Base-by-base conservation (phyloP, 2,329 filamentous ascomycete species). In the Coniella lustricola region DNA sequence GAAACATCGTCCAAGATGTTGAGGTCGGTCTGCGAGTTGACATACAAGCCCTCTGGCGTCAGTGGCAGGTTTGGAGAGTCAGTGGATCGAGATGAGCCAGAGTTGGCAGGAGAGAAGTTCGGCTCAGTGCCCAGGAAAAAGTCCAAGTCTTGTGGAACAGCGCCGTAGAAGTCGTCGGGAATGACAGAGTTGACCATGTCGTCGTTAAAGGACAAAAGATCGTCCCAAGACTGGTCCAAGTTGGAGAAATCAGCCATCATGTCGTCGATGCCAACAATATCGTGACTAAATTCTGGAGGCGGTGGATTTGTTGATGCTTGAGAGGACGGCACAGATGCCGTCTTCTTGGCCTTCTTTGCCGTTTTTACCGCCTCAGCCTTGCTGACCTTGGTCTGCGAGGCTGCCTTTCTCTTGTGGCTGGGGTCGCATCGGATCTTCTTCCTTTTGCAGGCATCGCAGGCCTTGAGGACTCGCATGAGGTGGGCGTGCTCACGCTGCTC, bases 401-500 rank as follows among this genome's bases (percentile, higher is more conserved):
- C 63, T 17, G 61, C 55, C 22, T 68, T 64, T 66, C 73, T 73
- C 69, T 73, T 77, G 62, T 82, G 77, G 64, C 73, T 77, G 2
- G 78, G 78, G 55, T 80, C 76, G 60, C 78, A 82, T 39, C 78
- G 74, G 35, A 77, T 71, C 74, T 84, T 84, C 73, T 82, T 84
- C 61, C 68, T 71, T 52, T 72, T 69, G 67, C 81, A 84, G 52
- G 70, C 68, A 37, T 81, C 76, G 60, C 81, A 84, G n/a, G 81
- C 81, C 67, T 82, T 82, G 61, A 83, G 78, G 59, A 81, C 79
- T 51, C 81, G 71, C 77, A 84, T 84, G 40, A 83, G 65, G 56
- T 82, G 79, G 5, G 81, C 81, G 59, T 83, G 81, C 46, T 83
- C 79, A 31, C 81, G 74, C 68, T 84, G 80, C 68, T 83, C 80